Conservation (phyloP, 2,329 filamentous ascomycete genomes). For the Colletotrichum tabaci region DNA sequence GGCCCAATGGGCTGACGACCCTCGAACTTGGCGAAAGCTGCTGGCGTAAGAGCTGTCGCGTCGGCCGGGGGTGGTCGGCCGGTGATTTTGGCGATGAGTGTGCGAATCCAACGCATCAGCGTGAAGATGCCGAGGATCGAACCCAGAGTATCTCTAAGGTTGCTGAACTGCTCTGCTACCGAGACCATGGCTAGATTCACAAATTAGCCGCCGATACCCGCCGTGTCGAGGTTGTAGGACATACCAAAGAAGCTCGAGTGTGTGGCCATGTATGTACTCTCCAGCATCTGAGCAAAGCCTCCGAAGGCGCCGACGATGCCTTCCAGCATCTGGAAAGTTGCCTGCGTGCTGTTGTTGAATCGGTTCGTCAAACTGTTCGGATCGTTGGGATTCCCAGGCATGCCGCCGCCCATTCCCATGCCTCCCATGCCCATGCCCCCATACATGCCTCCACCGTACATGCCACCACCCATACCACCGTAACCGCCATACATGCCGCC, state of each 20-base stretch:
- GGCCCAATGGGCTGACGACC: conserved; percentile 70
- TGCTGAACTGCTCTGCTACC: conserved; percentile 96
- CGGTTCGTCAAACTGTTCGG: conserved; percentile 95
- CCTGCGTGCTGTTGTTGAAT: conserved; percentile 94
- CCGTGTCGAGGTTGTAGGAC: conserved; percentile 49
- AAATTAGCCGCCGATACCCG: conserved; percentile 20
- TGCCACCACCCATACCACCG: conserved; percentile 51
- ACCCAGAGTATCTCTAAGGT: conserved; percentile 91
- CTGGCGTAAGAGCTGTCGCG: conserved; percentile 87
- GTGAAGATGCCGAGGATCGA: conserved; percentile 97
- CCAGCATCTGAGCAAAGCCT: conserved; percentile 98
- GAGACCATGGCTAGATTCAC: conserved; percentile 87
- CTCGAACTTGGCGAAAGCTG: conserved; percentile 91
- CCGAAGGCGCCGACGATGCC: conserved; percentile 97
- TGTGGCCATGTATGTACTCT: conserved; percentile 99
- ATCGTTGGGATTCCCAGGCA: conserved; percentile 79
- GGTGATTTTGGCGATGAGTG: conserved; percentile 91
- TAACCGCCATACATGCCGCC: conserved; percentile 60
- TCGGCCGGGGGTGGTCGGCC: conserved; percentile 92
- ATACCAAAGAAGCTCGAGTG: conserved; percentile 98
- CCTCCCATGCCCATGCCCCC: conserved; percentile 49
- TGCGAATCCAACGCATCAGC: conserved; percentile 93
- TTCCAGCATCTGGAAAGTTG: conserved; percentile 98
- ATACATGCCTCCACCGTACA: conserved; percentile 57
- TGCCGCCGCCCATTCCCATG: conserved; percentile 63